Base-by-base conservation (phyloP, 495 filamentous ascomycete species). In the Wilcoxina mikolae region DNA sequence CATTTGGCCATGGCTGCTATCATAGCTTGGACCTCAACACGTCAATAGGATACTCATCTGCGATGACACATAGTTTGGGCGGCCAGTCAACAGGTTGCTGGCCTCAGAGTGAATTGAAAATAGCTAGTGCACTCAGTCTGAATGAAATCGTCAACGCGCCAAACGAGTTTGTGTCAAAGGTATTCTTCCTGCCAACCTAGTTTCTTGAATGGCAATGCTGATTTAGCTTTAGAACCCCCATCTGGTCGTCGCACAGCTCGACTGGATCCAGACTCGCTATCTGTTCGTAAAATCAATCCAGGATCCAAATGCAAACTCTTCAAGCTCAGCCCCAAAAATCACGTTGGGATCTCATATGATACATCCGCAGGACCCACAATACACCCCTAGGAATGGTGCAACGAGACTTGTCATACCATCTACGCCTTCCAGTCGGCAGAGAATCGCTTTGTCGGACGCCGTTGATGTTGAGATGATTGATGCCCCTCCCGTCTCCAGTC, bases 251-350 rank as follows among this genome's bases (percentile, higher is more conserved):
- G 65, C 74, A 3, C 73, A 86, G 29, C 69, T 83, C 12, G 83
- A 93, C 58, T 96, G 90, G 90, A 89, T 93, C 55, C 89, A 94
- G 62, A 84, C 85, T 22, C 75, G 90, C 54, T 96, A 94, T 67
- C 72, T 96, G 2, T 88, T 95, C 58, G 79, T 93, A 27, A 29
- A 49, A 24, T 20, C n/a, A 20, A 46, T 53, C 9, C 31, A 15
- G 50, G 7, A 15, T 7, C 15, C 31, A 35, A 35, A 7, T 7
- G 7, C 31, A 35, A 7, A 15, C 31, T 35, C 7, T 15, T 35
- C 39, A 9, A 43, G 7, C 7, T 43, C 39, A 9, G 39, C 5
- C 39, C 4, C 39, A 43, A 43, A 9, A 43, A 43, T 20, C 5
- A 53, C 15, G 42, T 56, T 24, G 39, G 45, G 1, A 31, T n/a